Percentiles rank a stretch among this genome's conserved stretches.
phyloP scores from a whole-genome alignment of 805 yeast species.

The Yamadazyma akitaensis region DNA sequence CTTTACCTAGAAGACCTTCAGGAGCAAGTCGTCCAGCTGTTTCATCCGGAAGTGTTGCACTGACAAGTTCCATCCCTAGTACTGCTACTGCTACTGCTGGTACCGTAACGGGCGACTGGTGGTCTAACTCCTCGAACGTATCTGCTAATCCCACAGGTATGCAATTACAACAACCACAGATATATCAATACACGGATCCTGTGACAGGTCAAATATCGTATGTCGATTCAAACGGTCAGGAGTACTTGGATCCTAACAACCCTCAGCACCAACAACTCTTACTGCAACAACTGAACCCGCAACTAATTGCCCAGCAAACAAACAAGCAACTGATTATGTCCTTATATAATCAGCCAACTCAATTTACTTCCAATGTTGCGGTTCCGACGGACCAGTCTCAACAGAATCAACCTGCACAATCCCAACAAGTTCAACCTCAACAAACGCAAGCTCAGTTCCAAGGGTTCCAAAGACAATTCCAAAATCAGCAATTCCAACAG shows the following conservation, averaged over 20 bases:
- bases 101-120: slow-evolving; percentile 27
- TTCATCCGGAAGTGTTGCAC: slow-evolving; percentile 18
- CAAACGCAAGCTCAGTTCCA: slow-evolving; percentile 2
- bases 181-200: slow-evolving; percentile 70
- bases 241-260: slow-evolving; percentile 48
- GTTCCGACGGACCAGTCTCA: slow-evolving; percentile 15
- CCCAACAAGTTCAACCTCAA: slow-evolving; percentile 7
- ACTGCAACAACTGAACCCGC: slow-evolving; percentile 33
- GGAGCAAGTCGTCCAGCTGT: slow-evolving; percentile 9
- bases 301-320: slow-evolving; percentile 32
- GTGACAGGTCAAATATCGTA: slow-evolving; percentile 64
- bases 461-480: slow-evolving; percentile 5
- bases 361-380: slow-evolving; percentile 25
- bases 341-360: slow-evolving; percentile 39
- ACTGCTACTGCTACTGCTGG: not conserved
- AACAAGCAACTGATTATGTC: slow-evolving; percentile 39
- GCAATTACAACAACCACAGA: slow-evolving; percentile 37
- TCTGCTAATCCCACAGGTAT: slow-evolving; percentile 6
- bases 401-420: slow-evolving; percentile 14
- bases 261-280: slow-evolving; percentile 44
- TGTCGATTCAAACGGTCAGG: slow-evolving; percentile 67
- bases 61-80: slow-evolving; percentile 15
- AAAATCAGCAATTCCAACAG: slow-evolving; percentile 8
- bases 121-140: slow-evolving; percentile 18
- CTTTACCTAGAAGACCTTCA: slow-evolving; percentile 39